A percentile compares a stretch with the other conserved stretches of the same genome.
phyloP scores from a whole-genome alignment of 2,329 filamentous ascomycete species.

The Aspergillus felis region DNA sequence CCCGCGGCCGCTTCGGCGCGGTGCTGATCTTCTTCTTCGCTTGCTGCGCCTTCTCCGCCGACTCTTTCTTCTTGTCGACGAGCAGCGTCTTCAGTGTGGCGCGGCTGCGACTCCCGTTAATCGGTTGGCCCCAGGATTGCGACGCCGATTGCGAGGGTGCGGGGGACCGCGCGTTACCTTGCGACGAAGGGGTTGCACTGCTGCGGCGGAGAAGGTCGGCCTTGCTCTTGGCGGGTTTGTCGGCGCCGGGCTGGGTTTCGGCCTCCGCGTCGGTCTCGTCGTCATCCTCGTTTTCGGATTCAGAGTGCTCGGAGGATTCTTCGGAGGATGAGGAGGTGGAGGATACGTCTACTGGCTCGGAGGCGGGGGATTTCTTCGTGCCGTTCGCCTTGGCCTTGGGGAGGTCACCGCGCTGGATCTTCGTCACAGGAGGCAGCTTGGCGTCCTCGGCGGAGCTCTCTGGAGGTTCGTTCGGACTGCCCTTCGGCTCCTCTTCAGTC shows the following conservation, averaged over 20 bases:
- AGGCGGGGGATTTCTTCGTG: not conserved
- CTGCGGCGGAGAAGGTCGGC: not conserved
- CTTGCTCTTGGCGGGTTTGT: conserved; percentile 3
- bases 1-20: not conserved
- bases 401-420: not conserved
- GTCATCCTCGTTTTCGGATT: not conserved
- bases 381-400: not conserved
- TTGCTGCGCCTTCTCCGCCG: conserved; percentile 4
- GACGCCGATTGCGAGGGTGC: conserved; percentile 1
- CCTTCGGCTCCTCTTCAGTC: not conserved
- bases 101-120: not conserved
- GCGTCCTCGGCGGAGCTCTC: not conserved
- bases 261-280: conserved; percentile 1
- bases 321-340: conserved; percentile 1
- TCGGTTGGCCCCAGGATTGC: conserved; percentile 3
- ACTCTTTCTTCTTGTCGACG: conserved; percentile 6
- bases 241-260: not conserved
- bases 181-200: not conserved
- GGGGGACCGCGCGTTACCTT: not conserved
- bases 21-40: not conserved
- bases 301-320: conserved; percentile 1
- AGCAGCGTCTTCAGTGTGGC: conserved; percentile 5
- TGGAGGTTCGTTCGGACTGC: not conserved
- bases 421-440: not conserved
- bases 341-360: conserved; percentile 1